These are phyloP conservation scores for Cystobasidium tubakii DNA, from an alignment of 768 basidiomycete genomes.

Conservation along the genomic window DNA sequence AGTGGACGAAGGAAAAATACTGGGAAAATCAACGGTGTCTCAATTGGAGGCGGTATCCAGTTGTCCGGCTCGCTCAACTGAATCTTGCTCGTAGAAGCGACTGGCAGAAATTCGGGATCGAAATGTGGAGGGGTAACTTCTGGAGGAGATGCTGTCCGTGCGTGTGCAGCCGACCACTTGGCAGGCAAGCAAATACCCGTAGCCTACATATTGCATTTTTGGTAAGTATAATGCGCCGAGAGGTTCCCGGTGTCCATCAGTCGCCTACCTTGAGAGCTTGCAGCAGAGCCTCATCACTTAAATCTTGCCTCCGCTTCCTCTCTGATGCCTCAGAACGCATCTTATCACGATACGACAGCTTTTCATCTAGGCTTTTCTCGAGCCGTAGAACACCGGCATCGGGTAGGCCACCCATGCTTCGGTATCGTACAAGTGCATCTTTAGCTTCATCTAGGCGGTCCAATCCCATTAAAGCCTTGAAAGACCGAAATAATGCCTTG, in stretches of 20 bases:
- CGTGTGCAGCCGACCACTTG: conserved; percentile 13
- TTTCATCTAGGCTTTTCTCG: conserved; percentile 55
- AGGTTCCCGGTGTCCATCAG: too few relatives aligned
- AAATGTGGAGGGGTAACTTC: conserved; percentile 51
- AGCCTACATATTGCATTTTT: neutral
- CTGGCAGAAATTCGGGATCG: conserved; percentile 48
- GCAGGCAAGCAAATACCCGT: conserved; percentile 7
- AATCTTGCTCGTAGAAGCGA: conserved; percentile 44
- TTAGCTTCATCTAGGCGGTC: conserved; percentile 71
- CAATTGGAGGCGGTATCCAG: conserved; percentile 55
- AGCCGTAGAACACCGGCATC: conserved; percentile 38
- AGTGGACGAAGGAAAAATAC: conserved; percentile 91
- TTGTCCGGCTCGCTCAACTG: conserved; percentile 61
- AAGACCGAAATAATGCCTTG: conserved; percentile 84
- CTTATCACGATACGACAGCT: conserved; percentile 45
- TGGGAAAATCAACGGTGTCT: conserved; percentile 66
- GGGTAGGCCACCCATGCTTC: conserved; percentile 56
- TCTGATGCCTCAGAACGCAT: conserved; percentile 47
- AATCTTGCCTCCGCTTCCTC: conserved; percentile 46
- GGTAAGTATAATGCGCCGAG: too few relatives aligned
- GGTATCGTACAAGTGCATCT: conserved; percentile 70
- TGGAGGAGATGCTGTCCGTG: conserved; percentile 56
- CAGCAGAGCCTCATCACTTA: conserved; percentile 57
- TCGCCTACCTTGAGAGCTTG: conserved; percentile 62
- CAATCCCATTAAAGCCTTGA: conserved; percentile 66